Evolutionary conservation across 2,329 filamentous ascomycete genomes (phyloP), one percentile per base, ranked within the genome.

Genomic region (Trichophyton verrucosum): DNA sequence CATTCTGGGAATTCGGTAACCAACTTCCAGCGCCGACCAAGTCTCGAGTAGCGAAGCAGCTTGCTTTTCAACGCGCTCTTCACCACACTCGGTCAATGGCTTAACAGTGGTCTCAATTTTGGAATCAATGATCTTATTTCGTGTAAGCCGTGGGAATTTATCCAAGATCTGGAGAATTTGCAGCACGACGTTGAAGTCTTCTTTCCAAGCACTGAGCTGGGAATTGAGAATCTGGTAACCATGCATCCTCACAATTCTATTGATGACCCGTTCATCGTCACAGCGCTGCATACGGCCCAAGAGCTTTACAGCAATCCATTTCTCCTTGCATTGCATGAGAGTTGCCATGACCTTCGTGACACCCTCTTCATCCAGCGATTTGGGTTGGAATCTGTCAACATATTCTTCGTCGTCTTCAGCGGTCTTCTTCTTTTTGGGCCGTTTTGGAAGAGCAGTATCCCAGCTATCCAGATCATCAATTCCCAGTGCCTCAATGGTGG

Each of bases 231-330:
- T 96, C 70, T 92, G 88, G 73, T 99, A 99, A 59, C 92, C 94
- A 77, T 97, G 94, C 87, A 97, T 95, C 68, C 89, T 89, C 70
- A 96, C 88, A 44, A 97, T 91, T 59, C 87, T 85, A 73, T 94
- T 89, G 63, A 89, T 85, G 61, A 96, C 89, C 64, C 85, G 85
- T 69, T 96, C 90, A 67, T 96, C 91, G 57, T 92, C 83, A 70
- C 88, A 91, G 46, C 83, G 82, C 74, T 96, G 89, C 64, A 99
- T 91, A 59, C 94, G 91, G 66, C 86, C 83, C 62, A 99, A 82
- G 61, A 99, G 79, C 76, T 97, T 97, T 75, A 96, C 91, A 2
- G 89, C 91, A 73, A 99, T 96, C 94, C 94, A 99, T 75, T 96
- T 96, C 80, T 99, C 94, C 75, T 96, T 95, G 80, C 90, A 96